A percentile compares a stretch with the other conserved stretches of the same genome.
Evolutionary conservation across 257 asterid species (phyloP).

Genomic region (Nicotiana tabacum): DNA sequence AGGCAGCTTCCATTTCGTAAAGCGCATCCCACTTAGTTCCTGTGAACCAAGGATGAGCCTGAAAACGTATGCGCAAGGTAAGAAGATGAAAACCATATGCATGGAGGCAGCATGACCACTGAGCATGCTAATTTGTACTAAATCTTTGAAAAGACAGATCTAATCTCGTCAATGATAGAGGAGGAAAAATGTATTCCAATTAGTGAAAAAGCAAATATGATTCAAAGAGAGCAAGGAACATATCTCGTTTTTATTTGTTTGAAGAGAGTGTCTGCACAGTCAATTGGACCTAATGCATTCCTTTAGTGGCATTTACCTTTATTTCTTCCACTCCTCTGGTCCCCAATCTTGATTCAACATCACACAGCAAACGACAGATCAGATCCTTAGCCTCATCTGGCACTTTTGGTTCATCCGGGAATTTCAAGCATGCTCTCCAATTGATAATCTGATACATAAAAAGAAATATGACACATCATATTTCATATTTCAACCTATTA

Average conservation of each 20-base stretch:
- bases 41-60: slow-evolving; percentile 92
- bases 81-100: background rate
- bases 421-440: slow-evolving; percentile 86
- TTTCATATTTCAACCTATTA: too few species aligned
- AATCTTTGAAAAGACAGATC: background rate
- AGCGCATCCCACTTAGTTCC: slow-evolving; percentile 75
- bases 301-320: slow-evolving; percentile 43
- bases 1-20: slow-evolving; percentile 95
- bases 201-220: background rate
- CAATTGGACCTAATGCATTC: background rate
- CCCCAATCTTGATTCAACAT: slow-evolving; percentile 90
- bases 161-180: background rate
- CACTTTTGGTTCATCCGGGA: slow-evolving; percentile 89
- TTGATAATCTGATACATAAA: slow-evolving; percentile 59
- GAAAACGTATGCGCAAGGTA: slow-evolving; percentile 20
- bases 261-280: background rate
- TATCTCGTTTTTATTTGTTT: background rate
- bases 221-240: background rate
- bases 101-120: background rate
- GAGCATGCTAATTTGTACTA: background rate
- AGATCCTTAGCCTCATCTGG: slow-evolving; percentile 86
- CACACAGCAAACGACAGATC: slow-evolving; percentile 77
- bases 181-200: background rate
- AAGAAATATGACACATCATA: background rate
- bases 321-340: slow-evolving; percentile 90